A percentile compares a stretch with the other conserved stretches of the same genome.
Conservation (phyloP, 306 rosid genomes). For the Pyrus communis region DNA sequence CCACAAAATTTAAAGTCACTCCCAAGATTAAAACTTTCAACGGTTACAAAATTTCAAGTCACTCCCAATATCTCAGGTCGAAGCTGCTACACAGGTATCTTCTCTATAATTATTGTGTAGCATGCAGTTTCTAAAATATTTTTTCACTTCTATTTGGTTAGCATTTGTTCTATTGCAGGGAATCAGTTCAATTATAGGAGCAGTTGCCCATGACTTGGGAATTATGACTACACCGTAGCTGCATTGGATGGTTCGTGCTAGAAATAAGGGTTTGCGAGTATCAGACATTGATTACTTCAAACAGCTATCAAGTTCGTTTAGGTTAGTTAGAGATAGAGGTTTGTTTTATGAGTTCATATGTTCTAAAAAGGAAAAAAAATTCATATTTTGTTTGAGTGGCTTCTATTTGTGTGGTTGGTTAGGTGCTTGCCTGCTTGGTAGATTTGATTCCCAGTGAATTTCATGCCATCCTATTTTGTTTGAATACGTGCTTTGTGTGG, state of each 20-base stretch:
- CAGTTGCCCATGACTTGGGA: slow-evolving; percentile 60
- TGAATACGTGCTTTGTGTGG: slow-evolving; percentile 8
- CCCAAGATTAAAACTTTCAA: too few species aligned
- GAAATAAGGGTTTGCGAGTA: slow-evolving; percentile 46
- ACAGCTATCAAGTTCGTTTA: slow-evolving; percentile 63
- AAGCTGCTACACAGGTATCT: slow-evolving; percentile 70
- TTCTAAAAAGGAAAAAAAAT: neutral
- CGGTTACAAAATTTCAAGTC: too few species aligned
- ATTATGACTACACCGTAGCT: slow-evolving; percentile 77
- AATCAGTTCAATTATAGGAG: slow-evolving; percentile 59
- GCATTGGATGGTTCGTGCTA: slow-evolving; percentile 91
- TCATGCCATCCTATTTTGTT: too few species aligned
- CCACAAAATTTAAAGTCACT: too few species aligned
- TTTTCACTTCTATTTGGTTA: neutral
- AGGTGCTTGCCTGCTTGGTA: neutral
- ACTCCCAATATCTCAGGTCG: slow-evolving; percentile 33
- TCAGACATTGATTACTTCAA: slow-evolving; percentile 65
- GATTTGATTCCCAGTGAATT: too few species aligned
- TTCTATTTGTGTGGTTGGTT: neutral
- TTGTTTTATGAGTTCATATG: neutral
- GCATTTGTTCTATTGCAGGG: slow-evolving; percentile 48
- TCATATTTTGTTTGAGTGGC: neutral
- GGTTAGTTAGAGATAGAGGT: slow-evolving; percentile 32
- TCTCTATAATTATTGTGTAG: neutral
- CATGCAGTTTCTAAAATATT: neutral